Conservation (phyloP, 805 yeast genomes). For the Metschnikowia rubicola region DNA sequence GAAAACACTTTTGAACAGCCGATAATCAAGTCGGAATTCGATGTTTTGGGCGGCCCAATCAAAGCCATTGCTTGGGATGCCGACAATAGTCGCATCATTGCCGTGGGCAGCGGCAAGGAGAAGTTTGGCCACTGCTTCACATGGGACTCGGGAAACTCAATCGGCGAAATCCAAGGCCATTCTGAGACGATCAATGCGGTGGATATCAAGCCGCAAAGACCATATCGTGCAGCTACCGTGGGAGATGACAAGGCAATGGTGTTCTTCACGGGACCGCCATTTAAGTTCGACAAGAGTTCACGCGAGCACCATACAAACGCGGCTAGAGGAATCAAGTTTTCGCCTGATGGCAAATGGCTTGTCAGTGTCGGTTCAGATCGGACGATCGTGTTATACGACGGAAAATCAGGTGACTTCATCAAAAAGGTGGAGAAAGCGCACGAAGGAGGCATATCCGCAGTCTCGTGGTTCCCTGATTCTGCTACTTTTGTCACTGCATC, state of each 20-base stretch:
- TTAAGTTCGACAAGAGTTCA: conserved; percentile 72
- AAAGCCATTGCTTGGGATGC: conserved; percentile 89
- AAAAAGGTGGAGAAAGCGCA: conserved; percentile 54
- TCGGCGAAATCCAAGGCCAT: conserved; percentile 95
- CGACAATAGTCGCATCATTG: conserved; percentile 79
- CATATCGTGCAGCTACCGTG: conserved; percentile 90
- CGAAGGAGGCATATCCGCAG: conserved; percentile 75
- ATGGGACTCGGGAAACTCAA: conserved; percentile 93
- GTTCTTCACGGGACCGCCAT: conserved; percentile 90
- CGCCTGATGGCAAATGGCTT: conserved; percentile 73
- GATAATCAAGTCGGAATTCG: conserved; percentile 73
- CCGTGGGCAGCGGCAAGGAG: conserved; percentile 93
- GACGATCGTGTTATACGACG: conserved; percentile 73
- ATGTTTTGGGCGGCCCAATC: conserved; percentile 74
- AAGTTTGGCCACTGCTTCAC: conserved; percentile 89
- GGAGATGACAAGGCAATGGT: conserved; percentile 85
- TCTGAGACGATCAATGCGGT: conserved; percentile 80
- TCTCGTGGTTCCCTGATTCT: conserved; percentile 64
- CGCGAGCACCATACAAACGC: conserved; percentile 76
- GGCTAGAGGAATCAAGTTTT: conserved; percentile 74
- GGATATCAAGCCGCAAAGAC: conserved; percentile 78
- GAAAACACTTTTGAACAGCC: conserved; percentile 46
- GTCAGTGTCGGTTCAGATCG: conserved; percentile 87
- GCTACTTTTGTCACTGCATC: conserved; percentile 69
- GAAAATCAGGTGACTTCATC: conserved; percentile 75